phyloP scores from a whole-genome alignment of 768 basidiomycete species.

The Serendipita sp. region DNA sequence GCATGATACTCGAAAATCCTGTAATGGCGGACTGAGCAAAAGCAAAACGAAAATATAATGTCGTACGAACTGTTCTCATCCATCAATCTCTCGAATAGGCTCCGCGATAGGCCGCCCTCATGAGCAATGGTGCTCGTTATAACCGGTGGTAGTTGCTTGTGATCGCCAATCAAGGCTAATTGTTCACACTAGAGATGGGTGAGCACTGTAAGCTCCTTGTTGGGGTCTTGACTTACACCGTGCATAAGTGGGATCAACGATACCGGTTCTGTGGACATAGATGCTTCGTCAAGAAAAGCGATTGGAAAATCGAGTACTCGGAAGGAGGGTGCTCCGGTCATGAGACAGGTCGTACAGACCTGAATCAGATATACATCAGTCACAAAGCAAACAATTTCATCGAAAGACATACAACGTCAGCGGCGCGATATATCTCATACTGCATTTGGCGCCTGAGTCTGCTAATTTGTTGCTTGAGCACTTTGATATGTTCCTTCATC shows the following conservation, averaged over 20 bases:
- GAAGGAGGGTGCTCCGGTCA: conserved; percentile 48
- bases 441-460: conserved; percentile 48
- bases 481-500: too few species aligned
- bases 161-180: conserved; percentile 85
- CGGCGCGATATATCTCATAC: conserved; percentile 40
- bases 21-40: not conserved
- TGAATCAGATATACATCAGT: conserved; percentile 16
- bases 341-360: conserved; percentile 83
- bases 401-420: conserved; percentile 52
- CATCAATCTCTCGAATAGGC: conserved; percentile 82
- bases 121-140: conserved; percentile 65
- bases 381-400: not conserved
- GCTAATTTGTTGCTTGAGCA: conserved; percentile 30
- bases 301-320: conserved; percentile 76
- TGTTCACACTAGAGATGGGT: conserved; percentile 47
- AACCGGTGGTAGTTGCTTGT: conserved; percentile 87
- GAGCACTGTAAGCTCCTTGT: conserved; percentile 10
- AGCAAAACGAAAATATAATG: conserved; percentile 17
- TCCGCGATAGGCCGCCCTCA: conserved; percentile 54
- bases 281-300: conserved; percentile 88
- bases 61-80: conserved; percentile 52
- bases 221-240: conserved; percentile 44
- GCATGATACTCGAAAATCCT: conserved; percentile 83
- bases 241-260: conserved; percentile 87
- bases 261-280: conserved; percentile 91